These are phyloP conservation scores for Skeletonema costatum DNA, from an alignment of 108 stramenopile species.

Conservation along the genomic window DNA sequence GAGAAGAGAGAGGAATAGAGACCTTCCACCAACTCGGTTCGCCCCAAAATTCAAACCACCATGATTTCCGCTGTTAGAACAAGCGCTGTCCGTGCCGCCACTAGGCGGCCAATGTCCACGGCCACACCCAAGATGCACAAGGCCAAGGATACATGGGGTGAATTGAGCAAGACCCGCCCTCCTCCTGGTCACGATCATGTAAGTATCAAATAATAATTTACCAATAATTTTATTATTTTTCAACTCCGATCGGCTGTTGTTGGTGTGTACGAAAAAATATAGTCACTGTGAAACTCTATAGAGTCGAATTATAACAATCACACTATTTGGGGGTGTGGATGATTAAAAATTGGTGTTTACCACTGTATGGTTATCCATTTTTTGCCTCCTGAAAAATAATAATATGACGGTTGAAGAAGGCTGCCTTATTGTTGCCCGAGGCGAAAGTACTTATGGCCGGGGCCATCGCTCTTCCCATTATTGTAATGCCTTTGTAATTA, in stretches of 20 bases:
- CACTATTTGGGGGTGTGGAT: background rate
- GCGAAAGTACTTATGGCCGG: too few relatives aligned
- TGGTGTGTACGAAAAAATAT: background rate
- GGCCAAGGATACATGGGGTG: conserved; percentile 70
- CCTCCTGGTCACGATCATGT: conserved; percentile 66
- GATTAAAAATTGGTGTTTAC: background rate
- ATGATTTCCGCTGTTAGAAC: conserved; percentile 3
- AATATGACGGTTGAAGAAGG: background rate
- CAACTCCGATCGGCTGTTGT: background rate
- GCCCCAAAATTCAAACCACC: background rate
- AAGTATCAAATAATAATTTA: conserved; percentile 13
- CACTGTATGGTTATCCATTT: background rate
- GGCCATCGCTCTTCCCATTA: background rate
- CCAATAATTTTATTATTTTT: background rate
- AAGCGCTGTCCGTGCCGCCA: conserved; percentile 33
- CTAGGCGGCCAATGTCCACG: conserved; percentile 55
- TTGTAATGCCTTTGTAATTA: background rate
- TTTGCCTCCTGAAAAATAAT: background rate
- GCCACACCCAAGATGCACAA: conserved; percentile 80
- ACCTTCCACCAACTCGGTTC: background rate
- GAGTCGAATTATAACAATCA: background rate
- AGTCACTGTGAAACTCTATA: background rate
- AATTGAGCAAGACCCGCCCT: conserved; percentile 68
- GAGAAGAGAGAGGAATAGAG: too few relatives aligned
- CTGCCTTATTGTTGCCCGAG: background rate